Conservation (phyloP, 2,329 filamentous ascomycete species). For the Diaporthe velutina region DNA sequence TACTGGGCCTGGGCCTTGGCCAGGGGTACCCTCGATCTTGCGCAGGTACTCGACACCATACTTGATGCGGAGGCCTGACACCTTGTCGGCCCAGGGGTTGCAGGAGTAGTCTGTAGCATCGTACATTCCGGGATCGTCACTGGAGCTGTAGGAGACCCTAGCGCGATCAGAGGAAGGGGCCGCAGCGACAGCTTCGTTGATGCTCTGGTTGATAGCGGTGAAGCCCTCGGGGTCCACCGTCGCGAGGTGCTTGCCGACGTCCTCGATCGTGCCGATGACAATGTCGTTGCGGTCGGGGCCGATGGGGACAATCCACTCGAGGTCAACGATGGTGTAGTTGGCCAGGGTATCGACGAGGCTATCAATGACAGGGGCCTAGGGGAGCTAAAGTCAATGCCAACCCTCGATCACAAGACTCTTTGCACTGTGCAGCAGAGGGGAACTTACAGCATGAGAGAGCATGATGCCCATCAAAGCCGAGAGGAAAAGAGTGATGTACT, state of each 20-base stretch:
- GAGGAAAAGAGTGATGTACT: neutral
- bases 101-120: neutral
- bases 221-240: neutral
- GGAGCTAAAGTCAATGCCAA: neutral
- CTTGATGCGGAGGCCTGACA: neutral
- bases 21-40: neutral
- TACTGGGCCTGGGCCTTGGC: neutral
- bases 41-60: neutral
- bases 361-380: neutral
- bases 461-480: conserved; percentile 17
- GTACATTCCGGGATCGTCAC: neutral
- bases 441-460: conserved; percentile 22
- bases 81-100: neutral
- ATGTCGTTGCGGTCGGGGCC: neutral
- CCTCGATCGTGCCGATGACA: conserved; percentile 19
- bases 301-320: neutral
- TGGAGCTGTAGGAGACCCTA: no score
- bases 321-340: neutral
- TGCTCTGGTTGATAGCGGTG: neutral
- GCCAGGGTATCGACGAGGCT: neutral
- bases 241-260: conserved; percentile 2
- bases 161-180: neutral
- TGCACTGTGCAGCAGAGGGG: neutral
- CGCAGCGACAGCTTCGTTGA: neutral
- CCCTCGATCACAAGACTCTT: neutral